A percentile compares a stretch with the other conserved stretches of the same genome.
phyloP scores from a whole-genome alignment of 805 yeast species.

The Wickerhamomyces rabaulensis region DNA sequence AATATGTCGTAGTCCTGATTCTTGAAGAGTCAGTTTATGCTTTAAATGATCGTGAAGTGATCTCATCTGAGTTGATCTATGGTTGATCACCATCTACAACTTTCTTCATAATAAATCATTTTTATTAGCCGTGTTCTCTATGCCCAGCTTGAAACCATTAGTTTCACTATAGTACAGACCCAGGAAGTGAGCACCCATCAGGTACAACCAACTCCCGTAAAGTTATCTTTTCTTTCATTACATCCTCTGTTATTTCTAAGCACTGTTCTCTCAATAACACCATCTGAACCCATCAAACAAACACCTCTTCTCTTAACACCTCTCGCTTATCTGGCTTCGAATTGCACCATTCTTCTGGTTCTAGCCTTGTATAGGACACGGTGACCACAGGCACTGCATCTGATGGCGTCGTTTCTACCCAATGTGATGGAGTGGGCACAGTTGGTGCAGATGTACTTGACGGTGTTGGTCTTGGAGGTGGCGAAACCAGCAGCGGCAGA shows the following conservation, averaged over 20 bases:
- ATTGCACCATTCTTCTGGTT: conserved; percentile 93
- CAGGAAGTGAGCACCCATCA: not conserved
- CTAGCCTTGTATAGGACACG: conserved; percentile 96
- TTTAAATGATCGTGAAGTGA: too few relatives aligned
- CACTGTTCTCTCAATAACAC: not conserved
- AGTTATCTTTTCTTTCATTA: not conserved
- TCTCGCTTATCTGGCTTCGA: conserved; percentile 59
- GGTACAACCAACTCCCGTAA: too few relatives aligned
- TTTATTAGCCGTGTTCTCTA: not conserved
- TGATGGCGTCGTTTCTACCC: conserved; percentile 90
- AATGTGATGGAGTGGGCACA: conserved; percentile 87
- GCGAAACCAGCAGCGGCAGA: conserved; percentile 83
- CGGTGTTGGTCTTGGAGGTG: conserved; percentile 70
- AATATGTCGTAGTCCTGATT: too few relatives aligned
- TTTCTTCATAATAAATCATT: not conserved
- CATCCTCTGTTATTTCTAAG: not conserved
- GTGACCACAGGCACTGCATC: conserved; percentile 98
- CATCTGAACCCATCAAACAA: too few relatives aligned
- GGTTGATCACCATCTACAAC: not conserved
- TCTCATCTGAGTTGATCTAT: not conserved
- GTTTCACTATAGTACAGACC: not conserved
- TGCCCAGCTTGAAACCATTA: not conserved
- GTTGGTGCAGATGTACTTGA: conserved; percentile 92
- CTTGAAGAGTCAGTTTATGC: too few relatives aligned
- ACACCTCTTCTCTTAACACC: not conserved